phyloP scores from a whole-genome alignment of 192 early-diverging fungal genomes.

The Umbelopsis isabellina region DNA sequence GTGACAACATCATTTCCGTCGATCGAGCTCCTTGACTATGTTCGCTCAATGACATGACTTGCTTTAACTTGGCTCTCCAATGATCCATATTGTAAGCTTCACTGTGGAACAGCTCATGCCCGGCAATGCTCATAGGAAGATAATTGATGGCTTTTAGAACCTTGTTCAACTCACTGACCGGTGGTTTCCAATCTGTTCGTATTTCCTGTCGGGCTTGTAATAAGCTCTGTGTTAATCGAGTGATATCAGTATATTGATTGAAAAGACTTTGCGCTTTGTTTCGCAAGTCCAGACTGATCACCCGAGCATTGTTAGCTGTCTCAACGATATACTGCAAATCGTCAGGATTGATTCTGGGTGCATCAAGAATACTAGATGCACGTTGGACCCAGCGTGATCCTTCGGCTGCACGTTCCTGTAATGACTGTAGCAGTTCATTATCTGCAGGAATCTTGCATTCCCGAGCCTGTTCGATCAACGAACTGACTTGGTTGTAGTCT shows the following conservation, averaged over 20 bases:
- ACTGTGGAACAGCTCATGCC: constrained; percentile 1
- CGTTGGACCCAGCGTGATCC: neutral
- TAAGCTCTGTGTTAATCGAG: neutral
- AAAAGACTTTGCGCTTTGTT: constrained; percentile 11
- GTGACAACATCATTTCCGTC: neutral
- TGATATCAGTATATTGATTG: constrained; percentile 4
- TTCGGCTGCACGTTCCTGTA: constrained; percentile 7
- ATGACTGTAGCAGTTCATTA: neutral
- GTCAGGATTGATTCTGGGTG: neutral
- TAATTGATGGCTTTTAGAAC: neutral
- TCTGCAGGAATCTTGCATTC: neutral
- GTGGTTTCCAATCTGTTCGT: constrained; percentile 15
- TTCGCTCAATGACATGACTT: neutral
- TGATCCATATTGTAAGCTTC: constrained; percentile 8
- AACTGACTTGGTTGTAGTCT: neutral
- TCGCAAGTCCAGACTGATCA: constrained; percentile 6
- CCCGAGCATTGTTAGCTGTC: neutral
- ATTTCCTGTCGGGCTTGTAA: neutral
- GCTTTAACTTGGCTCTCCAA: constrained; percentile 11
- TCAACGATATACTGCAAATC: constrained; percentile 4
- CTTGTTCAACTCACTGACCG: constrained; percentile 8
- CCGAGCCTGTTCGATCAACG: neutral
- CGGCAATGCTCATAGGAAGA: neutral
- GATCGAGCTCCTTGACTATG: constrained; percentile 21
- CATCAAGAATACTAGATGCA: neutral